phyloP scores from a whole-genome alignment of 495 filamentous ascomycete species.

The Aspergillus biplanus region DNA sequence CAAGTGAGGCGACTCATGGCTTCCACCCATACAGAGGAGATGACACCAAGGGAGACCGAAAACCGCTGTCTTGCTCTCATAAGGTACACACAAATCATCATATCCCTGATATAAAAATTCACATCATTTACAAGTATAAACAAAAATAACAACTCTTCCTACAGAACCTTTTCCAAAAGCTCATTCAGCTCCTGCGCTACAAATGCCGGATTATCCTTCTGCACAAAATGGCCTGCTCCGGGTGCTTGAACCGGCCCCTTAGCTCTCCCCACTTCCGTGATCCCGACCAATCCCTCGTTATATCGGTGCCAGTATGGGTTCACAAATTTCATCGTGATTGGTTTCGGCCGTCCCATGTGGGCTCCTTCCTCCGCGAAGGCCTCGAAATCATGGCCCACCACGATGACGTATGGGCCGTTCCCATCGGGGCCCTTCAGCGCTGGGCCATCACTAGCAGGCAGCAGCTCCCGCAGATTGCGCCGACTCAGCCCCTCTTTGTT shows the following conservation, averaged over 20 bases:
- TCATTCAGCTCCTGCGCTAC: slow-evolving; percentile 52
- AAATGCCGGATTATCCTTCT: slow-evolving; percentile 61
- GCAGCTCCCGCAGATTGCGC: slow-evolving; percentile 46
- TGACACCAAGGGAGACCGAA: too few species aligned
- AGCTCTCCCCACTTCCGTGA: slow-evolving; percentile 45
- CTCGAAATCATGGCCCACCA: slow-evolving; percentile 65
- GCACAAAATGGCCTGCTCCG: slow-evolving; percentile 64
- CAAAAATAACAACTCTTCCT: neutral
- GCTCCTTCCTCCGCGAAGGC: slow-evolving; percentile 55
- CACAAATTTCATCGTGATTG: slow-evolving; percentile 52
- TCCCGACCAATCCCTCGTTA: slow-evolving; percentile 55
- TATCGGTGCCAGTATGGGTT: slow-evolving; percentile 61
- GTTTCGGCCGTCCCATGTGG: slow-evolving; percentile 41
- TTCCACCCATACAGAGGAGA: too few species aligned
- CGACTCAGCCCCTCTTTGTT: slow-evolving; percentile 61
- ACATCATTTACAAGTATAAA: too few species aligned
- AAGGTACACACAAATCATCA: too few species aligned
- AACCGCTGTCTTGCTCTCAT: too few species aligned
- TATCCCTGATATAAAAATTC: too few species aligned
- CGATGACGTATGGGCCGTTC: slow-evolving; percentile 49
- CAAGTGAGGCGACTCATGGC: too few species aligned
- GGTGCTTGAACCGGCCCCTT: slow-evolving; percentile 55
- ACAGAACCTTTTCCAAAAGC: slow-evolving; percentile 34
- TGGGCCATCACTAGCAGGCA: slow-evolving; percentile 56
- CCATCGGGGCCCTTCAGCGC: slow-evolving; percentile 43